Percentiles rank a stretch among this genome's conserved stretches.
phyloP scores from a whole-genome alignment of 768 basidiomycete species.

The Podaxis rugospora region DNA sequence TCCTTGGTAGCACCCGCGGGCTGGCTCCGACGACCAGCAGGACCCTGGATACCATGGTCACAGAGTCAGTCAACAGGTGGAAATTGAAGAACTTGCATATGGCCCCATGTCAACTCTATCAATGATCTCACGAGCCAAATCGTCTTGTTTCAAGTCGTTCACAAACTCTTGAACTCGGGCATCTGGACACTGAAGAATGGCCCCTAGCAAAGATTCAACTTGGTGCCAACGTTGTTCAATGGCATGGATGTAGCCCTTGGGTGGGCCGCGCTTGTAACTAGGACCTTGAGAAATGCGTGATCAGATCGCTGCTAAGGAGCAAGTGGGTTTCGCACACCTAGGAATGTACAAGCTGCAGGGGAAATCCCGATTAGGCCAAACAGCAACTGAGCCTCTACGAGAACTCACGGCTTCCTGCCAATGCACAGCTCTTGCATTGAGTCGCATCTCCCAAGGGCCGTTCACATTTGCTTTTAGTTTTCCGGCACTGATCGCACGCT shows the following conservation, averaged over 20 bases:
- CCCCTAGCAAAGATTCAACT: constrained; percentile 85
- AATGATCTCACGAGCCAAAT: constrained; percentile 73
- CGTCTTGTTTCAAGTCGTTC: constrained; percentile 62
- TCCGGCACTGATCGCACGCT: constrained; percentile 88
- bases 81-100: constrained; percentile 46
- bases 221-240: constrained; percentile 92
- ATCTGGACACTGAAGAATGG: constrained; percentile 70
- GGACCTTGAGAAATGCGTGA: constrained; percentile 42
- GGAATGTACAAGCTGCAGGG: constrained; percentile 57
- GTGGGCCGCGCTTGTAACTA: constrained; percentile 79
- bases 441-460: constrained; percentile 40
- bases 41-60: constrained; percentile 42
- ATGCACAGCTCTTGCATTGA: constrained; percentile 60
- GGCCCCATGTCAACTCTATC: constrained; percentile 75
- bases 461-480: constrained; percentile 87
- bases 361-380: constrained; percentile 14
- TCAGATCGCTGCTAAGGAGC: not conserved
- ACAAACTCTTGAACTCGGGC: constrained; percentile 58
- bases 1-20: constrained; percentile 65
- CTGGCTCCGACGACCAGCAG: constrained; percentile 59
- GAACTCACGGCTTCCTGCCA: constrained; percentile 48
- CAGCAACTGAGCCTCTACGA: constrained; percentile 6
- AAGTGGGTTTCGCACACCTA: constrained; percentile 33
- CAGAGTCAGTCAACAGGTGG: constrained; percentile 7
- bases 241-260: constrained; percentile 90